Evolutionary conservation across 2,329 filamentous ascomycete genomes (phyloP).

Genomic region (Cordyceps cateniannulata): DNA sequence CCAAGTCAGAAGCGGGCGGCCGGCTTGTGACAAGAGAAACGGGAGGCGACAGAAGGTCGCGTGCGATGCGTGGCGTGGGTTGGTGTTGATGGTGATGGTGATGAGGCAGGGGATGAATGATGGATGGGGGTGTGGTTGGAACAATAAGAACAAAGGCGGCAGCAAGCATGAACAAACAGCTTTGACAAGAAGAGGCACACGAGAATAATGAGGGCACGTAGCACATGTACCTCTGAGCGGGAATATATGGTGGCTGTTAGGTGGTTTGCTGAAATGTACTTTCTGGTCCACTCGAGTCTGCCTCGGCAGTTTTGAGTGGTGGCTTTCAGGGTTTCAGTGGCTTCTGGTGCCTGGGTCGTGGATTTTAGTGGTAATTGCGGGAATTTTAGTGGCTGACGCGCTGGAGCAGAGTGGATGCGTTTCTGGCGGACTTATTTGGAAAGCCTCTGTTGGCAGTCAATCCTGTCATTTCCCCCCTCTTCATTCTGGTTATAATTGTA

Average conservation of each 20-base stretch:
- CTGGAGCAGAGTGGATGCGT: neutral
- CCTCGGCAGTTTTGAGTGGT: neutral
- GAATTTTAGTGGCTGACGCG: neutral
- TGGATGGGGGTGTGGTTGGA: neutral
- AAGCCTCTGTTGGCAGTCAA: too few relatives aligned
- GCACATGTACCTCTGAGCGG: neutral
- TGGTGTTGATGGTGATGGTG: too few relatives aligned
- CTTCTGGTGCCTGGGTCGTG: neutral
- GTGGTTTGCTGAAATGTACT: neutral
- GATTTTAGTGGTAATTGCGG: conserved; percentile 1
- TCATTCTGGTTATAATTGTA: too few relatives aligned
- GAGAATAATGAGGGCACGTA: neutral
- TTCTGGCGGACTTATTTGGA: neutral
- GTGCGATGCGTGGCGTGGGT: too few relatives aligned
- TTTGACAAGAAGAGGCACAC: neutral
- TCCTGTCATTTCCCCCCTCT: too few relatives aligned
- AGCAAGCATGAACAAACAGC: neutral
- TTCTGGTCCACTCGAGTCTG: neutral
- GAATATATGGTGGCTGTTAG: neutral
- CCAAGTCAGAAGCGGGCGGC: neutral
- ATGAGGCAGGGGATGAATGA: neutral
- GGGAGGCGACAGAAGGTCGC: neutral
- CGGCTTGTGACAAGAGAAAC: neutral
- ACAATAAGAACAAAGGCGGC: neutral
- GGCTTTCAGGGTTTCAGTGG: neutral